A percentile compares a stretch with the other conserved stretches of the same genome.
phyloP scores from a whole-genome alignment of 2,329 filamentous ascomycete genomes.

The Ophiostoma ulmi region DNA sequence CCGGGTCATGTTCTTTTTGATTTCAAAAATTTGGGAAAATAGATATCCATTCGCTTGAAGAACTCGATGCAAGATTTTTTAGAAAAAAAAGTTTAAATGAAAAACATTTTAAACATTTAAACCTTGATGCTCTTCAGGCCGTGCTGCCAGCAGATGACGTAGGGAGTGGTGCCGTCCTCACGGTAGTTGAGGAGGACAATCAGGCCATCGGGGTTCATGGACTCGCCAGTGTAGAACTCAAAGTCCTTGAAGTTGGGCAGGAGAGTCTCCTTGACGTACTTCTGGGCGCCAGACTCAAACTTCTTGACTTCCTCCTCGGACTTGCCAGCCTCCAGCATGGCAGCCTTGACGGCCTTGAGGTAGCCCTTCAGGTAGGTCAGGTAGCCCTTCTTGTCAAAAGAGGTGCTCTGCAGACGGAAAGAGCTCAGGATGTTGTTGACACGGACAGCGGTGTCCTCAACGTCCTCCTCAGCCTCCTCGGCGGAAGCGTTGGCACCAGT shows the following conservation, averaged over 20 bases:
- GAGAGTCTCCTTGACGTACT: conserved; percentile 76
- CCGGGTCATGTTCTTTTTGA: neutral
- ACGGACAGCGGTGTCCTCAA: conserved; percentile 64
- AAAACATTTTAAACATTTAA: conserved; percentile 45
- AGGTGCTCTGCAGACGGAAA: conserved; percentile 77
- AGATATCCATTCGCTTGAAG: conserved; percentile 1
- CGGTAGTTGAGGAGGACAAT: conserved; percentile 94
- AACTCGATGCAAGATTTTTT: neutral
- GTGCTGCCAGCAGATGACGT: conserved; percentile 90
- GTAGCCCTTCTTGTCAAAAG: conserved; percentile 85
- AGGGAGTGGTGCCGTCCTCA: conserved; percentile 90
- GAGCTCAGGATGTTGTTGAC: conserved; percentile 93
- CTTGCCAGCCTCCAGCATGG: conserved; percentile 54
- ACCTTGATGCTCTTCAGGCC: conserved; percentile 87
- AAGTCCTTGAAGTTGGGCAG: conserved; percentile 87
- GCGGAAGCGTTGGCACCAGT: conserved; percentile 96
- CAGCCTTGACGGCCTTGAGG: conserved; percentile 81
- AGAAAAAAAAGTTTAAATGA: neutral
- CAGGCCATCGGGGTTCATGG: conserved; percentile 92
- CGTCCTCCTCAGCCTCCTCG: conserved; percentile 73
- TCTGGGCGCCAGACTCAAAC: conserved; percentile 72
- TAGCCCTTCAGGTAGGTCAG: conserved; percentile 81
- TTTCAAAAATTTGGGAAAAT: neutral
- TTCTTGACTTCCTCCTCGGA: conserved; percentile 63
- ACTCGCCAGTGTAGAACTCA: conserved; percentile 89